These are phyloP conservation scores for Termitomyces eurrhizus DNA, from an alignment of 768 basidiomycete genomes.

Conservation along the genomic window DNA sequence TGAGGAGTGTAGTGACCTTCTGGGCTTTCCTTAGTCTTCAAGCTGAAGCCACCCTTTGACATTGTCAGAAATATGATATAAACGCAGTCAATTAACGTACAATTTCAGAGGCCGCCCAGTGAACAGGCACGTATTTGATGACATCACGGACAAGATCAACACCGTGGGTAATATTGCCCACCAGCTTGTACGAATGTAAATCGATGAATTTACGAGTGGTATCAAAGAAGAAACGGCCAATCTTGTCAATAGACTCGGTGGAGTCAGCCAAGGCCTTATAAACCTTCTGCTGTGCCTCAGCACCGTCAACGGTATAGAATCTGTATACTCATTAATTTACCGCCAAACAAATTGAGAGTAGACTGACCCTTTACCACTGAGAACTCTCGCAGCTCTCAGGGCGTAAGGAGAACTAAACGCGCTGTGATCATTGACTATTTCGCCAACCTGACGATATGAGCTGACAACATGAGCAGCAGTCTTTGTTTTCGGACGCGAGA, in stretches of 20 bases:
- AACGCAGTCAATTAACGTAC: constrained; percentile 30
- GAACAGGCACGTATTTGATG: constrained; percentile 56
- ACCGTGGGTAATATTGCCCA: constrained; percentile 46
- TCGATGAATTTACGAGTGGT: constrained; percentile 58
- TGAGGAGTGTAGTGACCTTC: constrained; percentile 59
- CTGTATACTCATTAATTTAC: constrained; percentile 28
- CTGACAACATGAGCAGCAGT: constrained; percentile 28
- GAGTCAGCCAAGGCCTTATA: constrained; percentile 42
- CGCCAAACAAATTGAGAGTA: background rate
- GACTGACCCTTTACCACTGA: constrained; percentile 55
- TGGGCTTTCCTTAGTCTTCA: constrained; percentile 52
- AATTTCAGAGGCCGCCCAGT: constrained; percentile 68
- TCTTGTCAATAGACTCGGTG: constrained; percentile 43
- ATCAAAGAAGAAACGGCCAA: constrained; percentile 61
- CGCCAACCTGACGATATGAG: constrained; percentile 47
- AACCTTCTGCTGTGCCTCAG: constrained; percentile 47
- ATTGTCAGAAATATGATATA: constrained; percentile 1
- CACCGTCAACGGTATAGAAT: constrained; percentile 61
- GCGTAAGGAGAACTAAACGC: constrained; percentile 48
- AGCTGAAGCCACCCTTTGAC: constrained; percentile 62
- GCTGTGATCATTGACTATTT: constrained; percentile 44
- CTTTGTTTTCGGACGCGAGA: constrained; percentile 41
- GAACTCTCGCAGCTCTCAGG: constrained; percentile 45
- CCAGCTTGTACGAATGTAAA: constrained; percentile 48
- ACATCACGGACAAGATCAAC: constrained; percentile 72